Evolutionary conservation across 768 basidiomycete species (phyloP).

Genomic region (Naganishia vaughanmartiniae): DNA sequence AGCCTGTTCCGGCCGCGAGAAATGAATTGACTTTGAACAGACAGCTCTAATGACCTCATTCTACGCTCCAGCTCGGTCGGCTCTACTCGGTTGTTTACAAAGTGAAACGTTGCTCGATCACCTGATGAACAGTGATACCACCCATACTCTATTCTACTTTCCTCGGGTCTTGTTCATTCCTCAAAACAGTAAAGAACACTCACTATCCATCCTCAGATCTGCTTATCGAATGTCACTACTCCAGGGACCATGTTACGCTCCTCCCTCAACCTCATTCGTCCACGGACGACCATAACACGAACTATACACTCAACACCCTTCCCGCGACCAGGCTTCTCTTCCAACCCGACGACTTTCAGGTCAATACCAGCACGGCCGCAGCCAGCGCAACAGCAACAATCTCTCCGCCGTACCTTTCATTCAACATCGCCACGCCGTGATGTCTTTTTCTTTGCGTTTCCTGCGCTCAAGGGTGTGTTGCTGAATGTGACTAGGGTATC

Average conservation of each 20-base stretch:
- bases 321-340: neutral
- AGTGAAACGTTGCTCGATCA: neutral
- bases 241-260: conserved; percentile 5
- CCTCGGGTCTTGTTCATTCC: neutral
- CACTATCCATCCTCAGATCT: neutral
- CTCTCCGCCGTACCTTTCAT: conserved; percentile 42
- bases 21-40: too few relatives aligned
- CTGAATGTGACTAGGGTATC: conserved; percentile 50
- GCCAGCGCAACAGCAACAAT: neutral
- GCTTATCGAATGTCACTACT: neutral
- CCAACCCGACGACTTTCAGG: neutral
- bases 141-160: neutral
- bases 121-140: neutral
- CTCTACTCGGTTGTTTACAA: conserved; percentile 23
- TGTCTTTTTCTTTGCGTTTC: conserved; percentile 55
- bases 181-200: too few relatives aligned
- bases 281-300: conserved; percentile 9
- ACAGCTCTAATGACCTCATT: neutral
- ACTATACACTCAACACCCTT: neutral
- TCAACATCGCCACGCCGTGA: conserved; percentile 46
- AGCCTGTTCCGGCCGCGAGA: too few relatives aligned
- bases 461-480: conserved; percentile 55
- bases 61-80: neutral
- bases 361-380: neutral
- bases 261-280: neutral